Evolutionary conservation across 306 rosid species (phyloP), one percentile per base, ranked within the genome.

Genomic region (Vicia sativa): DNA sequence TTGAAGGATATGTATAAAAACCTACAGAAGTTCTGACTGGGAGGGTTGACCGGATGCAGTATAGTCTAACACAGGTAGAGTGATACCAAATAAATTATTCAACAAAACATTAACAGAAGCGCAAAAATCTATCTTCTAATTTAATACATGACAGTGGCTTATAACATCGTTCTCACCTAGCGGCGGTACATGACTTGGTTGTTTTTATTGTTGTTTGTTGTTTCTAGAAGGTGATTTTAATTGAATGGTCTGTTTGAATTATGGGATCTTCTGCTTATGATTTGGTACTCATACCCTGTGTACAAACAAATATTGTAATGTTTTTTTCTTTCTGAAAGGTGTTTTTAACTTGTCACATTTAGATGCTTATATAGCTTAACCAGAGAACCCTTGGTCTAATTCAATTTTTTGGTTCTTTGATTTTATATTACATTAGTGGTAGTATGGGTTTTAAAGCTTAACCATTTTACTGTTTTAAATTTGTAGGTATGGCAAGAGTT

Each of bases 401-500:
- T 18, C 70, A 62, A 35, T 6, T 44, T 68, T 34, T 54, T 62
- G 46, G 67, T 38, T n/a, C 49, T 21, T 7, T 48, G 58, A 52
- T 2, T 64, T 48, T 52, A 39, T 65, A 31, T 61, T 41, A 63
- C 38, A 46, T 25, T 19, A 9, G 13, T 70, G 55, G 54, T 37
- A 1, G 61, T 29, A 60, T 50, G 65, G 60, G 52, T 59, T 49
- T 54, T n/a, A 34, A 74, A 78, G 63, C 55, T 65, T 73, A 65
- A 74, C 60, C 65, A 18, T 62, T 35, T 14, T 72, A 46, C 19
- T 74, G 62, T 39, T 70, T 44, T 55, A 57, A 46, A 52, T 78
- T 82, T 81, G 66, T 66, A 89, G 98, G 98, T 92, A 57, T 92
- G 98, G 96, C 96, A 92, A 80, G 98, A 92, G 77, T 92, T 92